Evolutionary conservation across 83 land plant species (phyloP), one percentile per base, ranked within the genome.

Genomic region (Larix sibirica): DNA sequence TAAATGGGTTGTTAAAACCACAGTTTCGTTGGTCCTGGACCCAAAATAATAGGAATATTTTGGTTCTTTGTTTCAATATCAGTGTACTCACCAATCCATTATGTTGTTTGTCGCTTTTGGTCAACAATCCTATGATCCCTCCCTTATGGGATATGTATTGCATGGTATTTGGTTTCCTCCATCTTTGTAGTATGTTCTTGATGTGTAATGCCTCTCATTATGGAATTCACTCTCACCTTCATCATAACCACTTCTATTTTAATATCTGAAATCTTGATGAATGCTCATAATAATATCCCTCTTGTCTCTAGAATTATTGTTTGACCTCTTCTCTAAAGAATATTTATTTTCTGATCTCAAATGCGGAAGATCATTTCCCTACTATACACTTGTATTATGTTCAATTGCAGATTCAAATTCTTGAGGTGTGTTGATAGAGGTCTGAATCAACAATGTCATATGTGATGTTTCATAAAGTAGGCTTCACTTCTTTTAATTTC

Each of bases 281-380:
- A 47, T 69, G 13, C 74, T 47, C n/a, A 18, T 4, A 38, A 38
- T 8, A 28, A 28, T 28, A 38, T 69, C 74, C 74, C 44, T 36
- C 31, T 33, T 36, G 74, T 69, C 74, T 17, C 74, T 36, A 2
- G 38, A 69, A 38, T 33, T 69, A 69, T n/a, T 17, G 74, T 8
- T 69, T 69, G 74, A 42, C 21, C 74, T 69, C 74, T 33, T 69
- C 74, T 36, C 74, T 18, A n/a, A 16, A 18, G 44, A 17, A 17
- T 14, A 17, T 69, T 69, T 69, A 21, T 69, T 69, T 69, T 69
- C 44, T 36, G 44, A 38, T 36, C 38, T 69, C 44, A 69, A 69
- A 38, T 69, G 47, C 3, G 33, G 74, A 69, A 36, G 42, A 17
- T 69, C 20, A 69, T 69, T 33, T 69, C 74, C 74, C 74, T 69